Base-by-base conservation (phyloP, 2,329 filamentous ascomycete genomes). In the Colletotrichum sublineola region DNA sequence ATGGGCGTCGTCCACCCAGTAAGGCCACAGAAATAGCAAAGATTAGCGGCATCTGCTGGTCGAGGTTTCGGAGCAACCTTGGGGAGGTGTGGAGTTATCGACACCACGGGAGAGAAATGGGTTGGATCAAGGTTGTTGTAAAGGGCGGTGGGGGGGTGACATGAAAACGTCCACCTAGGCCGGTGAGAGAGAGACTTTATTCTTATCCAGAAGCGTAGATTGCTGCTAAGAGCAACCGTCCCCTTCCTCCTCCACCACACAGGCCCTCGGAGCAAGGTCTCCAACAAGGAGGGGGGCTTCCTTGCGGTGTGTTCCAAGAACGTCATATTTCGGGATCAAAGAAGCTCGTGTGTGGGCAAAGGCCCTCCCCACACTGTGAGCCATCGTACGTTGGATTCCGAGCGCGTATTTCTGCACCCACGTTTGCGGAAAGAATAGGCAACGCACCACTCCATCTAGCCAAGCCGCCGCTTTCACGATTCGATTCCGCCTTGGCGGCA, bases 81-180 rank as follows among this genome's bases (percentile, higher is more conserved):
- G 20, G 8, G 46, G n/a, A 3, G 55, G 55, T 1, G 55, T 57
- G 55, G 55, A 12, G 2, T 4, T 20, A n/a, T 56, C 53, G 11
- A 15, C 33, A 12, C 48, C 29, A 24, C 8, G 14, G 11, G 11
- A 29, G 48, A 18, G 6, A 20, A 48, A 40, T 11, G 48, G 48
- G 24, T 24, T 36, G 9, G n/a, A 3, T 31, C 12, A 11, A 63
- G 46, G 61, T 29, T 20, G 12, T 29, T 18, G n/a, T 11, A 7
- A 15, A 38, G 12, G 62, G 18, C 6, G 36, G 33, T 9, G 24
- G 36, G 57, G 57, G 11, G 15, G 3, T 63, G 66, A 62, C 66
- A 68, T 68, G 66, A 68, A 63, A 53, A 67, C 46, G 46, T 67
- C 64, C 46, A 40, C 40, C 57, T 46, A 40, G 36, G 31, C 44